A percentile compares a stretch with the other conserved stretches of the same genome.
phyloP scores from a whole-genome alignment of 257 asterid genomes.

The Anisodus tanguticus region DNA sequence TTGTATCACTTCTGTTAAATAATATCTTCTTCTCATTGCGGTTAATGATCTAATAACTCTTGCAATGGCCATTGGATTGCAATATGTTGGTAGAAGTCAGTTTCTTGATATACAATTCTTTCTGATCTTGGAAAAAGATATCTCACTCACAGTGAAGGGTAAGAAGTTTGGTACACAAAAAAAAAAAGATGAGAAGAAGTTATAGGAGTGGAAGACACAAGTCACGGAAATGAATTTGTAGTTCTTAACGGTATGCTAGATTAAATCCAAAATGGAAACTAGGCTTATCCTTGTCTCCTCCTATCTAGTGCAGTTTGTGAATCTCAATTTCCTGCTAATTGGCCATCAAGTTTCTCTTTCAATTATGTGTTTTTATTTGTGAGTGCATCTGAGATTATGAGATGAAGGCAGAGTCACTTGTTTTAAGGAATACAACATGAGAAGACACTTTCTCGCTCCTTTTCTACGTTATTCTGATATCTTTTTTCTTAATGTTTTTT shows the following conservation, averaged over 20 bases:
- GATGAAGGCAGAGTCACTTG: background rate
- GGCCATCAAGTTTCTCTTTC: background rate
- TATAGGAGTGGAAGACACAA: background rate
- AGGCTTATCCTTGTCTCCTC: conserved; percentile 13
- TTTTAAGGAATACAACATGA: background rate
- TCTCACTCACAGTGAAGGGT: background rate
- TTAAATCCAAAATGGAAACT: background rate
- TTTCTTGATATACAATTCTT: background rate
- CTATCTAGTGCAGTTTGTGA: background rate
- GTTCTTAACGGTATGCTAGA: background rate
- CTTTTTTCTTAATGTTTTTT: conserved; percentile 23
- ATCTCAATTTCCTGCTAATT: conserved; percentile 12
- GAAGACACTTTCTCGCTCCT: background rate
- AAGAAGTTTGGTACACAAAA: background rate
- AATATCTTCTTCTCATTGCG: background rate
- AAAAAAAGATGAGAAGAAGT: background rate
- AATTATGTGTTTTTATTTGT: conserved; percentile 8
- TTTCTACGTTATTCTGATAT: background rate
- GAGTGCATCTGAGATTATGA: background rate
- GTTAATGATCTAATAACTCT: background rate
- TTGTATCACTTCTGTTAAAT: conserved; percentile 21
- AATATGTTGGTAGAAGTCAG: background rate
- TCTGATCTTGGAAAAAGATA: background rate
- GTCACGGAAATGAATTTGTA: background rate
- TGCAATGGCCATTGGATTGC: background rate